Evolutionary conservation across 2,329 filamentous ascomycete genomes (phyloP).

Genomic region (Cryphonectria nitschkei): DNA sequence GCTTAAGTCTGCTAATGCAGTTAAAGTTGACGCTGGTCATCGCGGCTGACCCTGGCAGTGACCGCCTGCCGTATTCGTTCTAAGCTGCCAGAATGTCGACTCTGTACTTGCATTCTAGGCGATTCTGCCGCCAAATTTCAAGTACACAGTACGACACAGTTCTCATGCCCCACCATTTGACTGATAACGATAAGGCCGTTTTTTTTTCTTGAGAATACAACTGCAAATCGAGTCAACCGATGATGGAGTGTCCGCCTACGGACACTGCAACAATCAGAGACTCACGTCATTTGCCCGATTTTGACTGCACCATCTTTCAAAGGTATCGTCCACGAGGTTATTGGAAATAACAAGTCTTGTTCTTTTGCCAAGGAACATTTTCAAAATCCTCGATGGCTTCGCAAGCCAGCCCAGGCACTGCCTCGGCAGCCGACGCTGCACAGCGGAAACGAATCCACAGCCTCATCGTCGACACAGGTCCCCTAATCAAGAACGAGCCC

Average conservation of each 20-base stretch:
- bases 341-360: neutral
- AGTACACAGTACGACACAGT: neutral
- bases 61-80: neutral
- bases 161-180: neutral
- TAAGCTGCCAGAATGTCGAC: neutral
- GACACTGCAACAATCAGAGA: neutral
- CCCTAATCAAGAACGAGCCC: constrained; percentile 91
- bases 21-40: neutral
- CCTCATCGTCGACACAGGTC: constrained; percentile 87
- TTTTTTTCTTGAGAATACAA: constrained; percentile 2
- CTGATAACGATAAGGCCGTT: constrained; percentile 9
- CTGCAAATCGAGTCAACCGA: neutral
- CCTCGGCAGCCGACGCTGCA: neutral
- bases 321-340: neutral
- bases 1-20: neutral
- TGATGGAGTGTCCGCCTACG: neutral
- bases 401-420: neutral
- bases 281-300: neutral
- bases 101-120: neutral
- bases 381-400: neutral
- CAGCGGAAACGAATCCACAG: constrained; percentile 72
- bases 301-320: neutral
- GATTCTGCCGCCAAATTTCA: neutral
- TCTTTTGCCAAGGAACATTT: neutral
- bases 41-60: neutral